Conservation (phyloP, 73 alveolate species). For the Uronychia binucleata region DNA sequence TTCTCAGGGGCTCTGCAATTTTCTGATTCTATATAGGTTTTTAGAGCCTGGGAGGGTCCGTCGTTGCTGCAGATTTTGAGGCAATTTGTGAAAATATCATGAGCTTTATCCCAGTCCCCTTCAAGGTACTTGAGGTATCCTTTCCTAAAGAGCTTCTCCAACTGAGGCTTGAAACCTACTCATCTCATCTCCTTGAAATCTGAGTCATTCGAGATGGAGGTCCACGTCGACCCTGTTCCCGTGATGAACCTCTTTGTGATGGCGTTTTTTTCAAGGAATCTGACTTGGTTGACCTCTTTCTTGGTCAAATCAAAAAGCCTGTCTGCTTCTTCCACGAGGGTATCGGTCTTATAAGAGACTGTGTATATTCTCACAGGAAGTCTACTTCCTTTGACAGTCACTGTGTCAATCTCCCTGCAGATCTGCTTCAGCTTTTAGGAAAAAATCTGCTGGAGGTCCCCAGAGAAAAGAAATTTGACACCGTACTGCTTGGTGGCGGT, state of each 20-base stretch:
- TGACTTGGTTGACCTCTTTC: neutral
- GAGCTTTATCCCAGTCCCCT: conserved; percentile 14
- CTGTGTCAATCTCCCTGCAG: conserved; percentile 28
- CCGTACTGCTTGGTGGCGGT: conserved; percentile 52
- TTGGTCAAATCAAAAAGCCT: neutral
- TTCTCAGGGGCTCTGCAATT: conserved; percentile 13
- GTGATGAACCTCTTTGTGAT: neutral
- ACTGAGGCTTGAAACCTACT: neutral
- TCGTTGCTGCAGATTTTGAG: conserved; percentile 52
- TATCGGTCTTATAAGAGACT: conserved; percentile 19
- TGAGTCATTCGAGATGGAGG: neutral
- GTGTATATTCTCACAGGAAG: conserved; percentile 24
- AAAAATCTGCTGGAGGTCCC: conserved; percentile 14
- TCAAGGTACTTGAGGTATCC: neutral
- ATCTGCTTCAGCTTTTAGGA: conserved; percentile 17
- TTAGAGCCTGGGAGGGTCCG: conserved; percentile 55
- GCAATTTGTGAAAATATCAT: conserved; percentile 23
- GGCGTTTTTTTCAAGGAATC: neutral
- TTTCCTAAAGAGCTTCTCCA: neutral
- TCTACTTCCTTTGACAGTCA: conserved; percentile 21
- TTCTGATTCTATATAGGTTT: conserved; percentile 36
- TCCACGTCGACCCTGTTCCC: neutral
- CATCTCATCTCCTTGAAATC: neutral
- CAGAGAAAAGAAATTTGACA: conserved; percentile 13
- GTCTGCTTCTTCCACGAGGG: neutral